A percentile compares a stretch with the other conserved stretches of the same genome.
These are phyloP conservation scores for Polygonum maritimum DNA, from an alignment of 148 eudicot species.

Conservation along the genomic window DNA sequence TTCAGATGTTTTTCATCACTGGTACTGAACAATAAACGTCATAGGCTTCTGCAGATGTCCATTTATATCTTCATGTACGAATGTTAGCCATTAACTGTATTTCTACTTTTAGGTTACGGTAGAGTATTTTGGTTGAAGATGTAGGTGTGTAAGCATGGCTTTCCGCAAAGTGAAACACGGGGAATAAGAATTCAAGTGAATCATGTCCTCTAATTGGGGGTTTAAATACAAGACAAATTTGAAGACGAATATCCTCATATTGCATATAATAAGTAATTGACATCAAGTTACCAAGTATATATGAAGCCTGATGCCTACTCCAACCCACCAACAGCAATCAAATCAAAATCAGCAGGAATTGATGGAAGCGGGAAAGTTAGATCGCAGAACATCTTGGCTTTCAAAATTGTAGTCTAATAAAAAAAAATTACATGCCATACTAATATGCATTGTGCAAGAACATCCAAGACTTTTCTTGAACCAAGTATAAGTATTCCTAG, in stretches of 20 bases:
- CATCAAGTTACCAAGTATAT: not conserved
- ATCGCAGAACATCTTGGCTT: not conserved
- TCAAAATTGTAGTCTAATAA: not conserved
- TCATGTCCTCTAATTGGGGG: not conserved
- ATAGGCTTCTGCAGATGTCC: not conserved
- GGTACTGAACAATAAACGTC: not conserved
- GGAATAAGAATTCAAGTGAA: not conserved
- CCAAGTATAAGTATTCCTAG: not conserved
- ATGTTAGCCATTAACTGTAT: not conserved
- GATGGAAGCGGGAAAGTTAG: not conserved
- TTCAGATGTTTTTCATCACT: not conserved
- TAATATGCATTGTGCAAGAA: not conserved
- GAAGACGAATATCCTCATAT: not conserved
- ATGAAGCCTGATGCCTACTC: not conserved
- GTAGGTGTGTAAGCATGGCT: not conserved
- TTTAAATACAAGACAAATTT: not conserved
- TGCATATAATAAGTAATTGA: not conserved
- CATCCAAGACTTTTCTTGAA: conserved; percentile 2
- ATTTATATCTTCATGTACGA: not conserved
- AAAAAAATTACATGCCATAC: not conserved
- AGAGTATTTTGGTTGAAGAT: not conserved
- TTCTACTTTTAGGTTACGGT: not conserved
- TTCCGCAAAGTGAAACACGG: not conserved
- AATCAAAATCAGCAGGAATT: not conserved
- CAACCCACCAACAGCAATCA: not conserved